These are phyloP conservation scores for Fusarium algeriense DNA, from an alignment of 2,329 filamentous ascomycete species.

Conservation along the genomic window DNA sequence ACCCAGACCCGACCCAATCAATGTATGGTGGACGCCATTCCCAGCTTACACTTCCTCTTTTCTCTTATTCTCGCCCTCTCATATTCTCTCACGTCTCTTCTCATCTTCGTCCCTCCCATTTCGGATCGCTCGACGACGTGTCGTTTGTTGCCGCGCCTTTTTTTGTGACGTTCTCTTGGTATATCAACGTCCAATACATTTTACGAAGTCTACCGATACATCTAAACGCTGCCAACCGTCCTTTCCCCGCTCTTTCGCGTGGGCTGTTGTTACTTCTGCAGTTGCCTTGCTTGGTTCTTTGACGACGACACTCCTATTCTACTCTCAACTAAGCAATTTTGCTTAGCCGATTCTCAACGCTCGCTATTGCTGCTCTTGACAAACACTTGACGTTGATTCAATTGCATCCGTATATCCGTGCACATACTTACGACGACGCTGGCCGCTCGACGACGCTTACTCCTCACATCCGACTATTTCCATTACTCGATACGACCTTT, in stretches of 20 bases:
- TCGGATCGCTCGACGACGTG: conserved; percentile 43
- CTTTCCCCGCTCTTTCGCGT: conserved; percentile 40
- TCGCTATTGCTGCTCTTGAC: conserved; percentile 19
- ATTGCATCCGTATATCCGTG: neutral
- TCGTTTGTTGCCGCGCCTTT: conserved; percentile 44
- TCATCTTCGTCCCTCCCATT: conserved; percentile 34
- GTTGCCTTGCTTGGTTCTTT: conserved; percentile 30
- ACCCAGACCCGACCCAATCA: conserved; percentile 37
- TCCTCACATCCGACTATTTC: conserved; percentile 17
- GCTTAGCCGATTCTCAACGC: conserved; percentile 12
- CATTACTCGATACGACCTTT: neutral
- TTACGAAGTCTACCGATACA: neutral
- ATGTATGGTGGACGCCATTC: conserved; percentile 30
- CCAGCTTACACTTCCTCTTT: conserved; percentile 31
- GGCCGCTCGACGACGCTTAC: conserved; percentile 40
- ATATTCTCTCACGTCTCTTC: conserved; percentile 29
- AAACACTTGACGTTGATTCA: neutral
- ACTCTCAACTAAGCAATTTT: conserved; percentile 26
- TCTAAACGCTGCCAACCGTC: conserved; percentile 19
- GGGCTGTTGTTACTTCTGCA: conserved; percentile 36
- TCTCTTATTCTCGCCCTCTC: conserved; percentile 28
- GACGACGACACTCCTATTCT: conserved; percentile 27
- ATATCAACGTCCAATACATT: conserved; percentile 16
- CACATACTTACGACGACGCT: conserved; percentile 31
- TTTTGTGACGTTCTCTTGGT: conserved; percentile 11